Percentiles rank a stretch among this genome's conserved stretches.
Evolutionary conservation across 805 yeast species (phyloP).

Genomic region (Candida patagonica): DNA sequence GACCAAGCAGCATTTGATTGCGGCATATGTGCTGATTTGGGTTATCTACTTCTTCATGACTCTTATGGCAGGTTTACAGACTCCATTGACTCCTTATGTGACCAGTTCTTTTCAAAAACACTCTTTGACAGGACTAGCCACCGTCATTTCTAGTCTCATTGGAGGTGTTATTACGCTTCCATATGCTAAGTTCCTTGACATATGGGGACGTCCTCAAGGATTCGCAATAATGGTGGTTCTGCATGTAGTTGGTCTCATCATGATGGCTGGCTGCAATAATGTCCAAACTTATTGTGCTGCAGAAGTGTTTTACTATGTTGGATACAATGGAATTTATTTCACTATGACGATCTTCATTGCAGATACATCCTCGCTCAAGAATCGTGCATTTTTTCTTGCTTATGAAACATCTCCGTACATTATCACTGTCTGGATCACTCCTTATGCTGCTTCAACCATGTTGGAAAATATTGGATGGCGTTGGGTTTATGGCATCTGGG

Average conservation of each 20-base stretch:
- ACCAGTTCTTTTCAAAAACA: conserved; percentile 12
- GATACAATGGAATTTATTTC: conserved; percentile 51
- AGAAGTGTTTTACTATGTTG: conserved; percentile 29
- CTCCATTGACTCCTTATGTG: conserved; percentile 19
- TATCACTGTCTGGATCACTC: conserved; percentile 27
- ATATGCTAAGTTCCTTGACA: conserved; percentile 44
- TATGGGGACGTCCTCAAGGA: conserved; percentile 48
- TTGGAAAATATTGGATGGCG: conserved; percentile 18
- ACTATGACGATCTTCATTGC: conserved; percentile 45
- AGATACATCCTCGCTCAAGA: conserved; percentile 49
- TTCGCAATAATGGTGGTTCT: conserved; percentile 37
- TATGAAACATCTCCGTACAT: conserved; percentile 26
- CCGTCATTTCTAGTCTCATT: conserved; percentile 24
- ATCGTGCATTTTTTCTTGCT: conserved; percentile 28
- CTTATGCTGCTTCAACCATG: conserved; percentile 24
- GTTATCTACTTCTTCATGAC: conserved; percentile 28
- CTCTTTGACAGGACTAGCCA: conserved; percentile 27
- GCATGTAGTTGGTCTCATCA: conserved; percentile 47
- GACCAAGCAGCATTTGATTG: too few species aligned
- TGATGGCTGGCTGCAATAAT: conserved; percentile 46
- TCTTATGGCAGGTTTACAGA: conserved; percentile 22
- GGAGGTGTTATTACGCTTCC: conserved; percentile 27
- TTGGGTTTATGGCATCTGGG: conserved; percentile 44
- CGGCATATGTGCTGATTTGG: too few species aligned
- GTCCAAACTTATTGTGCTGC: conserved; percentile 50